A percentile compares a stretch with the other conserved stretches of the same genome.
These are phyloP conservation scores for Ophiostoma piceae DNA, from an alignment of 2,329 filamentous ascomycete species.

Conservation along the genomic window DNA sequence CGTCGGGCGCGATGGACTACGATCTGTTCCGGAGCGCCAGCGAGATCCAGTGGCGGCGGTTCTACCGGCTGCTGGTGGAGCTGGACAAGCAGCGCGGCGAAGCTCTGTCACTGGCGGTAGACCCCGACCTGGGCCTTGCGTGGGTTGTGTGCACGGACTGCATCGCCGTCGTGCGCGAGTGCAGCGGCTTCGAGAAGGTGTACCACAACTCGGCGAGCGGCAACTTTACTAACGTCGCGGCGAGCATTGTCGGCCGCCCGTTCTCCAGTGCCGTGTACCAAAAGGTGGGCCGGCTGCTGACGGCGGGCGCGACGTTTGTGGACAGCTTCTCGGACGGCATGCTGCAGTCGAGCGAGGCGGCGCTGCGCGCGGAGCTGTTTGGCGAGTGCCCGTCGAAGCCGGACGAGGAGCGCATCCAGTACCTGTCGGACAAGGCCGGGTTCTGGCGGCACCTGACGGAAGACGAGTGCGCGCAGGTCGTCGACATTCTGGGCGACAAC, in stretches of 20 bases:
- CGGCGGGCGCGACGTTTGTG: constrained; percentile 64
- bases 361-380: constrained; percentile 67
- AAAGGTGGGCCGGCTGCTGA: constrained; percentile 58
- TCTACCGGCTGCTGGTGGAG: constrained; percentile 79
- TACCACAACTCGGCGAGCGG: constrained; percentile 56
- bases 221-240: constrained; percentile 32
- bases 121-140: constrained; percentile 63
- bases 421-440: constrained; percentile 71
- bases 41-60: constrained; percentile 81
- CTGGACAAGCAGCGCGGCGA: constrained; percentile 82
- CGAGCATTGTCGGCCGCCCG: background rate
- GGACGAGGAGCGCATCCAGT: constrained; percentile 67
- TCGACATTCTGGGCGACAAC: constrained; percentile 61
- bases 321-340: constrained; percentile 66
- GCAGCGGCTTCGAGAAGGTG: constrained; percentile 70
- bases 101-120: constrained; percentile 70
- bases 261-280: constrained; percentile 37
- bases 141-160: constrained; percentile 84
- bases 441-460: constrained; percentile 77
- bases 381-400: constrained; percentile 65
- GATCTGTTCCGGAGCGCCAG: constrained; percentile 67
- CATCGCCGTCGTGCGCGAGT: constrained; percentile 71
- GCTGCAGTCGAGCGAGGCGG: constrained; percentile 60
- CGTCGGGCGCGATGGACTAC: constrained; percentile 65
- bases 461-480: constrained; percentile 69